phyloP scores from a whole-genome alignment of 2,329 filamentous ascomycete species.

The Xylaria digitata region DNA sequence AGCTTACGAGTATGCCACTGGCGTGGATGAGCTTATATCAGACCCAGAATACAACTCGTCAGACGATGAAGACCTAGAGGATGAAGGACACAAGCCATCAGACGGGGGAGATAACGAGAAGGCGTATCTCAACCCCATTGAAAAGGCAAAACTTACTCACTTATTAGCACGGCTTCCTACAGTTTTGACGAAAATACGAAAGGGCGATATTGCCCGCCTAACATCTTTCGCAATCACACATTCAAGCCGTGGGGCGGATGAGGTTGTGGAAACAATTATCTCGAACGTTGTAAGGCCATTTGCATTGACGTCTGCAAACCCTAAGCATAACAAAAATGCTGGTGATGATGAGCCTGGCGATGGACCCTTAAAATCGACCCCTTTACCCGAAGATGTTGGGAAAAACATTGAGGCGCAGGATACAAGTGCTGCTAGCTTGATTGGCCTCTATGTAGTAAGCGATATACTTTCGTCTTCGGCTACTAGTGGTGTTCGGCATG shows the following conservation, averaged over 20 bases:
- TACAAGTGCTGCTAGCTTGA: slow-evolving; percentile 77
- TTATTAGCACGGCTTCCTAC: slow-evolving; percentile 85
- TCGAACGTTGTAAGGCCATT: slow-evolving; percentile 84
- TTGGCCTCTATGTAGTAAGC: slow-evolving; percentile 80
- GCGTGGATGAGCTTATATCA: slow-evolving; percentile 81
- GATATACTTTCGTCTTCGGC: slow-evolving; percentile 84
- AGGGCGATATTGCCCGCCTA: slow-evolving; percentile 86
- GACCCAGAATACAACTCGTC: slow-evolving; percentile 88
- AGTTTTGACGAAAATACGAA: slow-evolving; percentile 77
- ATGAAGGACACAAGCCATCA: slow-evolving; percentile 61
- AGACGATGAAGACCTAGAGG: slow-evolving; percentile 80
- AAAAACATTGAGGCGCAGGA: slow-evolving; percentile 63
- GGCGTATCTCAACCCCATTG: slow-evolving; percentile 81
- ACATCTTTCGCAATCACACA: slow-evolving; percentile 91
- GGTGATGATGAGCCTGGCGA: slow-evolving; percentile 53
- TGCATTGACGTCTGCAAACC: slow-evolving; percentile 76
- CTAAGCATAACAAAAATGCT: slow-evolving; percentile 58
- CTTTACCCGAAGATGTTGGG: slow-evolving; percentile 55
- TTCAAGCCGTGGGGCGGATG: slow-evolving; percentile 84
- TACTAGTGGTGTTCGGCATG: slow-evolving; percentile 81
- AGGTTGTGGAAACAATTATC: slow-evolving; percentile 90
- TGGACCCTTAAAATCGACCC: slow-evolving; percentile 53
- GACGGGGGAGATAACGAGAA: slow-evolving; percentile 61
- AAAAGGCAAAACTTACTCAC: slow-evolving; percentile 86
- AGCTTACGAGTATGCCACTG: slow-evolving; percentile 83